Percentiles rank a stretch among this genome's conserved stretches.
Evolutionary conservation across 495 filamentous ascomycete species (phyloP).

Genomic region (Penicillium robsamsonii): DNA sequence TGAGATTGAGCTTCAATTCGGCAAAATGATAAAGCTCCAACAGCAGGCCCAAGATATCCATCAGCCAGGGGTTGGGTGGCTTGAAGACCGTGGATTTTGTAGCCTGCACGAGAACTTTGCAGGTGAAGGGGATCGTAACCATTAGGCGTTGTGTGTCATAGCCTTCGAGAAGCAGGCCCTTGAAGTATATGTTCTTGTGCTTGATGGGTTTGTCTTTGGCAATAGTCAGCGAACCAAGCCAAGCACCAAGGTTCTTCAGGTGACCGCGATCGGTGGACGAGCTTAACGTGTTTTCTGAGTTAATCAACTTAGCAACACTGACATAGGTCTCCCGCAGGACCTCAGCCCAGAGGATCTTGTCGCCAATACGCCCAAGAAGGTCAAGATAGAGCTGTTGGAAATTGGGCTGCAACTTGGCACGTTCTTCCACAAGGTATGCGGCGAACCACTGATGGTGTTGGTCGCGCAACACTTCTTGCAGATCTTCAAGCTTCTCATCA

Average conservation of each 20-base stretch:
- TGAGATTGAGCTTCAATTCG: slow-evolving; percentile 91
- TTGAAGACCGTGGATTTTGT: slow-evolving; percentile 84
- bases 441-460: slow-evolving; percentile 95
- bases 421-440: slow-evolving; percentile 89
- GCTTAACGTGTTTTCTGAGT: slow-evolving; percentile 78
- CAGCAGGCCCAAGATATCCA: slow-evolving; percentile 86
- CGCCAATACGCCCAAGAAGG: slow-evolving; percentile 77
- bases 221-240: slow-evolving; percentile 91
- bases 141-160: slow-evolving; percentile 85
- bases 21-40: slow-evolving; percentile 89
- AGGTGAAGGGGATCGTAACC: slow-evolving; percentile 92
- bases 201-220: slow-evolving; percentile 94
- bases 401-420: slow-evolving; percentile 94
- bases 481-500: slow-evolving; percentile 72
- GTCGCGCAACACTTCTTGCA: slow-evolving; percentile 73
- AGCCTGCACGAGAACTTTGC: slow-evolving; percentile 85
- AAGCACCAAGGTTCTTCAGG: slow-evolving; percentile 86
- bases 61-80: slow-evolving; percentile 94
- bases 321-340: slow-evolving; percentile 91
- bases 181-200: slow-evolving; percentile 95
- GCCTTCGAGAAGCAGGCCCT: slow-evolving; percentile 88
- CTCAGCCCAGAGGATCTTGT: slow-evolving; percentile 76
- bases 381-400: slow-evolving; percentile 91
- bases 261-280: slow-evolving; percentile 78
- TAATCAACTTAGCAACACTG: slow-evolving; percentile 78